Evolutionary conservation across 2,329 filamentous ascomycete species (phyloP), one percentile per base, ranked within the genome.

Genomic region (Lecanicillium sp.): DNA sequence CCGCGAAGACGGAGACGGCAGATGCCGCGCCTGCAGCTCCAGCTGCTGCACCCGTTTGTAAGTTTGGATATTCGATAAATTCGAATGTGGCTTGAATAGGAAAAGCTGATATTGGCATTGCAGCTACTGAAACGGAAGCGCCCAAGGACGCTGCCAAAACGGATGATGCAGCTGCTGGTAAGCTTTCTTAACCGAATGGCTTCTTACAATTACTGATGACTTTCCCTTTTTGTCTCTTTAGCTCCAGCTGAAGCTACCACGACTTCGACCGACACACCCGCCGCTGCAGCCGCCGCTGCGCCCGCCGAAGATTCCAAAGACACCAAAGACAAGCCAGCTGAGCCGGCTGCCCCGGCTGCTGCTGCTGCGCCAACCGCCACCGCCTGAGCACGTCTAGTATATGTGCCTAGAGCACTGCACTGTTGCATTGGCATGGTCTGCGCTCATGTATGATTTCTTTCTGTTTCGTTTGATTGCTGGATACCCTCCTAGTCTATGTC

Each of bases 11-110:
- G 30, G 46, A 46, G 7, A 44, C 48, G 16, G 42, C 54, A 25
- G 48, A 55, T 30, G 47, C 52, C 32, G 45, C 55, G 31, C 51
- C 52, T 43, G 45, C 50, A 37, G 47, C 45, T 18, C 33, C 49
- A 4, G 45, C 29, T 13, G 43, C 41, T 22, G 49, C 34, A 39
- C 47, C 42, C 44, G 47, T 34, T 27, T 29, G 40, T 42, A 42
- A 8, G 40, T 34, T 20, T 25, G 22, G 22, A 25, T 25, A 11
- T 25, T 25, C 22, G 22, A 33, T 31, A 31, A 31, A 31, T 31
- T n/a, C n/a, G n/a, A 14, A 8, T 31, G 29, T 8, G 15, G 13
- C 6, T 14, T 31, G n/a, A 29, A 9, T 29, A 29, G 9, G n/a
- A 29, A 29, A 29, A 9, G 27, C 27, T 29, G 22, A 25, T 11